Evolutionary conservation across 176 grass and related monocot genomes (phyloP).

Genomic region (Eremochloa ophiuroides): DNA sequence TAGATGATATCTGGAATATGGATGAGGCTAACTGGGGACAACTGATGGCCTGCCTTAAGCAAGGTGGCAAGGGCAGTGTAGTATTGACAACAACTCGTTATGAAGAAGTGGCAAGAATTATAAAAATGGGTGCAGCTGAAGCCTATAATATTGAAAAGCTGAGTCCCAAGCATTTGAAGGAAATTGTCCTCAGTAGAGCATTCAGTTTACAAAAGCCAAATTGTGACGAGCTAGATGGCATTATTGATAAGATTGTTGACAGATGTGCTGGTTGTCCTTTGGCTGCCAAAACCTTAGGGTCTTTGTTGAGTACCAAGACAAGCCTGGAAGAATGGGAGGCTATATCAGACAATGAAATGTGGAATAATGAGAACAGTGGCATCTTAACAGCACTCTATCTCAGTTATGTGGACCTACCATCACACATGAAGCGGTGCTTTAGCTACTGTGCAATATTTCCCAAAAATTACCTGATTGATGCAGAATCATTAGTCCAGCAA

Average conservation of each 20-base stretch:
- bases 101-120: too few species aligned
- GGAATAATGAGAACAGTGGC: background rate
- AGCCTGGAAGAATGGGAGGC: too few species aligned
- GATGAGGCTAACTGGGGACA: too few species aligned
- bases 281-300: background rate
- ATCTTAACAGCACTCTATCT: background rate
- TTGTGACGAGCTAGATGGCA: background rate
- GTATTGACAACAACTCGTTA: too few species aligned
- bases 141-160: too few species aligned
- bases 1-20: too few species aligned
- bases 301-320: too few species aligned
- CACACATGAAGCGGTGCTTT: background rate
- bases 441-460: background rate
- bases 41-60: too few species aligned
- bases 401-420: background rate
- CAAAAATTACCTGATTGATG: background rate
- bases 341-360: background rate
- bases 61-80: too few species aligned
- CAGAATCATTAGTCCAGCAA: background rate
- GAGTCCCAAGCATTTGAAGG: too few species aligned
- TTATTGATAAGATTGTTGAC: background rate
- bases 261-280: background rate
- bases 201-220: background rate
- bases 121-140: too few species aligned
- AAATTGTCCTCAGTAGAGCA: too few species aligned